Conservation (phyloP, 1,284 basidiomycete species). For the Leccinum solheimii region DNA sequence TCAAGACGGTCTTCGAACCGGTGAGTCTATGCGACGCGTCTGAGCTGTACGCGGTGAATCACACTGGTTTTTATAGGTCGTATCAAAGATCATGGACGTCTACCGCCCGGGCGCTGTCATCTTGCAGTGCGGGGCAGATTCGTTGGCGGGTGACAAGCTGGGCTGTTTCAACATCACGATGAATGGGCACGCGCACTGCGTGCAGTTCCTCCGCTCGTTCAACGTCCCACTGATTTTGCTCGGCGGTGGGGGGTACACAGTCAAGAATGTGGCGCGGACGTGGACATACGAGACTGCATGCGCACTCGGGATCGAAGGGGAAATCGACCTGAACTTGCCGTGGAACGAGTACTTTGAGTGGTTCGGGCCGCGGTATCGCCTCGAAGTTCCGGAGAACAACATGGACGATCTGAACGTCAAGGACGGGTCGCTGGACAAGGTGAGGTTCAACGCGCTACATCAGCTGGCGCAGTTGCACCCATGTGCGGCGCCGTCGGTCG, state of each 20-base stretch:
- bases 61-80: constrained; percentile 51
- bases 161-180: constrained; percentile 97
- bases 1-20: constrained; percentile 85
- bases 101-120: constrained; percentile 89
- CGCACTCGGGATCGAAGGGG: constrained; percentile 79
- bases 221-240: constrained; percentile 89
- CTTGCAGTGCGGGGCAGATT: constrained; percentile 96
- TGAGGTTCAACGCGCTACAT: constrained; percentile 79
- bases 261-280: constrained; percentile 85
- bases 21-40: constrained; percentile 46
- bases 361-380: constrained; percentile 93
- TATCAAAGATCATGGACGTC: constrained; percentile 87
- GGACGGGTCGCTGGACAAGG: constrained; percentile 78
- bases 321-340: constrained; percentile 81
- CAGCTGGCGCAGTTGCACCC: constrained; percentile 72
- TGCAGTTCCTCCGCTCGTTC: constrained; percentile 82
- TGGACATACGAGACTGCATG: constrained; percentile 99
- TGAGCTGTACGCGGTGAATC: not conserved
- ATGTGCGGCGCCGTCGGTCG: constrained; percentile 79
- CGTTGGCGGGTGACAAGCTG: constrained; percentile 92
- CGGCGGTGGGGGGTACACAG: constrained; percentile 96
- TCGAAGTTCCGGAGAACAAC: constrained; percentile 90
- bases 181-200: constrained; percentile 91
- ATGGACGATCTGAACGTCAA: constrained; percentile 92
- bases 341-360: constrained; percentile 98